A percentile compares a stretch with the other conserved stretches of the same genome.
Evolutionary conservation across 768 basidiomycete genomes (phyloP).

Genomic region (Hericium coralloides): DNA sequence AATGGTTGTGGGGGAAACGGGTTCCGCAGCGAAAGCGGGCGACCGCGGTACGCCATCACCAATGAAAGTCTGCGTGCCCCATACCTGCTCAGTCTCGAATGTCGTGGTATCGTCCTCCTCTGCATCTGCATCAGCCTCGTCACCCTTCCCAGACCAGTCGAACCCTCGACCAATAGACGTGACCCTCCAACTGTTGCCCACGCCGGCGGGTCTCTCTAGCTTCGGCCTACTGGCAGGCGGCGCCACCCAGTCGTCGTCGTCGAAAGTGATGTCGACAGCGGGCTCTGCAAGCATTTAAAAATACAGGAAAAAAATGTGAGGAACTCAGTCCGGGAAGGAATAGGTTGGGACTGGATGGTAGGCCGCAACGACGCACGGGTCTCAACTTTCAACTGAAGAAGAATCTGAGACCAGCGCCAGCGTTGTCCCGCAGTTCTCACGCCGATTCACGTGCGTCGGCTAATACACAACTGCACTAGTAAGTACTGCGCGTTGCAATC

Average conservation of each 20-base stretch:
- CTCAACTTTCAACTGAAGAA: too few species aligned
- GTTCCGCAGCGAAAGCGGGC: conserved; percentile 6
- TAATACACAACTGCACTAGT: too few species aligned
- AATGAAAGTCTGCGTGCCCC: not conserved
- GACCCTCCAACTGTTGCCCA: conserved; percentile 76
- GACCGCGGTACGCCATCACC: conserved; percentile 4
- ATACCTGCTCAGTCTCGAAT: conserved; percentile 3
- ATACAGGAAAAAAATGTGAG: not conserved
- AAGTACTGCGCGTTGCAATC: too few species aligned
- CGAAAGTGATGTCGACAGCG: conserved; percentile 56
- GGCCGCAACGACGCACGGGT: not conserved
- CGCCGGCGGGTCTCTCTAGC: conserved; percentile 55
- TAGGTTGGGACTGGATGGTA: not conserved
- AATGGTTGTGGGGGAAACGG: conserved; percentile 1
- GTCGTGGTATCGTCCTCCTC: conserved; percentile 5
- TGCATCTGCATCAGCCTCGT: conserved; percentile 27
- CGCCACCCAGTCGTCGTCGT: conserved; percentile 57
- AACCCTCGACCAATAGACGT: conserved; percentile 80
- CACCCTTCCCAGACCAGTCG: conserved; percentile 40
- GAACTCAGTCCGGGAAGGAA: not conserved
- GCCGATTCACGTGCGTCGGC: not conserved
- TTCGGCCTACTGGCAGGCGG: conserved; percentile 34
- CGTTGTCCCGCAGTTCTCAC: not conserved
- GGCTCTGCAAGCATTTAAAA: conserved; percentile 44
- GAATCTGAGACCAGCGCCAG: too few species aligned